Evolutionary conservation across 1,284 basidiomycete species (phyloP).

Genomic region (Xerocomus subilludens): DNA sequence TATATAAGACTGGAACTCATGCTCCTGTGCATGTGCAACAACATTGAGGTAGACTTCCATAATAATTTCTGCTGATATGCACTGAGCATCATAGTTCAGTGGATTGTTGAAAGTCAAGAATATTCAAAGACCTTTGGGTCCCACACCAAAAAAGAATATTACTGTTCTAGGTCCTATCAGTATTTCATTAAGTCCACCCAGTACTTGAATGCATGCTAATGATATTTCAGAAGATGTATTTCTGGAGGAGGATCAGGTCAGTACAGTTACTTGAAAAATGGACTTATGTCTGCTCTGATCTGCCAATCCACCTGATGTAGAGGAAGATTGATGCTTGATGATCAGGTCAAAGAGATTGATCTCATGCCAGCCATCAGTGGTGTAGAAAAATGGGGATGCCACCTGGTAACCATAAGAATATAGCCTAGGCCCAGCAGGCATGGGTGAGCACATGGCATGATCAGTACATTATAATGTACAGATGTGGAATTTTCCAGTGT

Average conservation of each 20-base stretch:
- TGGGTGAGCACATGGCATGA: not conserved
- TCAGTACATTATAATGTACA: not conserved
- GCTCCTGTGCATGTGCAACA: not conserved
- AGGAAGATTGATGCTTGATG: not conserved
- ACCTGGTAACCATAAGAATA: too few relatives aligned
- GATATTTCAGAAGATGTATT: not conserved
- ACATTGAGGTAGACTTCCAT: not conserved
- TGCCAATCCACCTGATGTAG: not conserved
- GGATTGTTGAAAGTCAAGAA: not conserved
- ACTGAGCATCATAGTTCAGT: constrained; percentile 4
- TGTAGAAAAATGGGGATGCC: constrained; percentile 24
- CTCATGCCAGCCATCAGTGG: constrained; percentile 4
- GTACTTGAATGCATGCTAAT: not conserved
- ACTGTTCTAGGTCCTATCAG: not conserved
- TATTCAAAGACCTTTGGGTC: not conserved
- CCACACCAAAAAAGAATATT: not conserved
- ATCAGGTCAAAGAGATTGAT: not conserved
- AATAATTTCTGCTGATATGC: constrained; percentile 4
- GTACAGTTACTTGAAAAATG: too few relatives aligned
- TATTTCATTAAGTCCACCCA: not conserved
- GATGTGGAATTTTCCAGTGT: constrained; percentile 38
- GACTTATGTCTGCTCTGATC: not conserved
- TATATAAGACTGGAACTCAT: constrained; percentile 7
- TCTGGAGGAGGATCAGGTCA: not conserved
- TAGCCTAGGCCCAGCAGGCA: too few relatives aligned